Conservation (phyloP, 2,329 filamentous ascomycete genomes). For the Fusarium subglutinans region DNA sequence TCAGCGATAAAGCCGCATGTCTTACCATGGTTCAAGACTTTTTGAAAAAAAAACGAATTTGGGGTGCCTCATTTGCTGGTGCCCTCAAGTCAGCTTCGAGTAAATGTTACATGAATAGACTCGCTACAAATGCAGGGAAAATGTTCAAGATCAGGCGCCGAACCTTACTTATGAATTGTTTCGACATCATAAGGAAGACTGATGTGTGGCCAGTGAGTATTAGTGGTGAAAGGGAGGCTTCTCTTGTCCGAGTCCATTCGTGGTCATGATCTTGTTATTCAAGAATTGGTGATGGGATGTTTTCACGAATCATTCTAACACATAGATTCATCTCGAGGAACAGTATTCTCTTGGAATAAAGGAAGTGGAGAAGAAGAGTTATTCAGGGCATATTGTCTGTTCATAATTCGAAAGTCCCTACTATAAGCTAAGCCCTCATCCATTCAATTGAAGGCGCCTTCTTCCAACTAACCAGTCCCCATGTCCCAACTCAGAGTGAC, state of each 20-base stretch:
- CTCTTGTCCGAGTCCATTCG: background rate
- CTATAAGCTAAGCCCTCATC: background rate
- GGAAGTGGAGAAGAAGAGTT: background rate
- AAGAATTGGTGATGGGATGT: background rate
- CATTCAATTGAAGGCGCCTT: conserved; percentile 22
- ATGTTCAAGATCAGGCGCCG: background rate
- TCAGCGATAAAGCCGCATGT: background rate
- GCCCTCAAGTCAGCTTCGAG: background rate
- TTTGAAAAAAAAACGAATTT: background rate
- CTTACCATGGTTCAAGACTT: background rate
- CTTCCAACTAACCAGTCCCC: background rate
- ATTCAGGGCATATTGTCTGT: conserved; percentile 19
- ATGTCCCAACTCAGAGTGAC: background rate
- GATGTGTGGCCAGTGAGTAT: background rate
- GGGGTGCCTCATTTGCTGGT: background rate
- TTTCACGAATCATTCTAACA: background rate
- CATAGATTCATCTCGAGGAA: background rate
- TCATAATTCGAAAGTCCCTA: conserved; percentile 11
- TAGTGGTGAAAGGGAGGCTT: background rate
- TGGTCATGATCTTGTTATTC: background rate
- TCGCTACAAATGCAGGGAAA: background rate
- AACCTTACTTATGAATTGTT: background rate
- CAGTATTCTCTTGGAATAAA: background rate
- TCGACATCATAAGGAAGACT: background rate
- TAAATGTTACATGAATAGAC: background rate